A percentile compares a stretch with the other conserved stretches of the same genome.
Evolutionary conservation across 352 stramenopile genomes (phyloP).

Genomic region (Blastocystis sp.): DNA sequence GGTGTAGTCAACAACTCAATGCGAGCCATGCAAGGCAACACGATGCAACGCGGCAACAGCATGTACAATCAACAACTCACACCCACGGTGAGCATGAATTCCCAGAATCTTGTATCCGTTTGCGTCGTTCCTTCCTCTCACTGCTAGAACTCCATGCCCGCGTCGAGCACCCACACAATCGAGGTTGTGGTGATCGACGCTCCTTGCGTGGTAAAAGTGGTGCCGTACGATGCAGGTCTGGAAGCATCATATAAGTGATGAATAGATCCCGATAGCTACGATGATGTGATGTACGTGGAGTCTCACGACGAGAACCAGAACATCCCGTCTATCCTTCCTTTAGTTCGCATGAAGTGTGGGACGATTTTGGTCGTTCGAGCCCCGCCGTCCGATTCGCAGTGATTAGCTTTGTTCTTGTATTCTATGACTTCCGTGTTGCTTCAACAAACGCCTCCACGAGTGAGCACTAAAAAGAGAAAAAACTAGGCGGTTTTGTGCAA

Average conservation of each 20-base stretch:
- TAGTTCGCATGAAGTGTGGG: slow-evolving; percentile 53
- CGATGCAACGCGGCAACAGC: background rate
- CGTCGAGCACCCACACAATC: background rate
- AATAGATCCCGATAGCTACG: slow-evolving; percentile 40
- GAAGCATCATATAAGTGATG: background rate
- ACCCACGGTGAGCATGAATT: background rate
- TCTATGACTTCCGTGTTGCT: background rate
- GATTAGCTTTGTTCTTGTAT: background rate
- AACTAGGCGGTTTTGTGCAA: background rate
- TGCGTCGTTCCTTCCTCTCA: background rate
- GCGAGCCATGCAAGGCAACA: background rate
- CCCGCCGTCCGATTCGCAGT: background rate
- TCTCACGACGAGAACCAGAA: background rate
- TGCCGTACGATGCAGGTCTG: slow-evolving; percentile 31
- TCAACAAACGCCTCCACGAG: background rate
- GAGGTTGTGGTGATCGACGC: slow-evolving; percentile 38
- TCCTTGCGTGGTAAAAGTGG: slow-evolving; percentile 55
- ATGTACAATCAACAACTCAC: background rate
- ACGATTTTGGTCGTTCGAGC: slow-evolving; percentile 28
- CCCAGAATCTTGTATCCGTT: background rate
- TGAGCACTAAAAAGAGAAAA: background rate
- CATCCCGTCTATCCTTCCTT: slow-evolving; percentile 8
- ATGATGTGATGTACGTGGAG: slow-evolving; percentile 51
- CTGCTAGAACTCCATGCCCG: background rate
- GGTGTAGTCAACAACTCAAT: background rate